These are phyloP conservation scores for Boechera retrofracta DNA, from an alignment of 345 rosid genomes.

Conservation along the genomic window DNA sequence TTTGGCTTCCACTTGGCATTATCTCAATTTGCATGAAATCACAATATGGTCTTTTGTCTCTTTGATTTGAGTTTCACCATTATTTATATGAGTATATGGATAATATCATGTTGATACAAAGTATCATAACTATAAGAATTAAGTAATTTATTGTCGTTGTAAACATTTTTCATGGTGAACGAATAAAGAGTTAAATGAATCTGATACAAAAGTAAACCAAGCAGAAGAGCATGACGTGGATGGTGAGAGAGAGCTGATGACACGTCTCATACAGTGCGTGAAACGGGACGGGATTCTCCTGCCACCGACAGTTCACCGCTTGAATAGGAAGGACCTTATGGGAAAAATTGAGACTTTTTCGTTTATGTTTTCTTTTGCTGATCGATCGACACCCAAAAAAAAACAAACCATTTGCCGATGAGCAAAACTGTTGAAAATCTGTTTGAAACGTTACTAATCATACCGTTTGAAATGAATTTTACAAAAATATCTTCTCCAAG, in stretches of 20 bases:
- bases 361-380: too few relatives aligned
- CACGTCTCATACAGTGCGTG: constrained; percentile 35
- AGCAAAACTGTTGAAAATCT: too few relatives aligned
- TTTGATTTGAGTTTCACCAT: constrained; percentile 3
- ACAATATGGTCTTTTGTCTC: constrained; percentile 2
- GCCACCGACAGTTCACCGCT: constrained; percentile 25
- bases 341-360: neutral
- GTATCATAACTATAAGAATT: neutral
- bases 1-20: constrained; percentile 39
- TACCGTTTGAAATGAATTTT: too few relatives aligned
- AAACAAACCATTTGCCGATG: too few relatives aligned
- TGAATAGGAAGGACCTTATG: neutral
- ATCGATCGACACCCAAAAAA: too few relatives aligned
- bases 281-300: neutral
- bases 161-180: constrained; percentile 1
- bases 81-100: neutral
- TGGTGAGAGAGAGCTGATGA: neutral
- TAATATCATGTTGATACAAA: neutral
- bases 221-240: constrained; percentile 23
- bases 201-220: constrained; percentile 9
- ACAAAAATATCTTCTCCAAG: too few relatives aligned
- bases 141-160: neutral
- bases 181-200: neutral
- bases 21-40: constrained; percentile 27
- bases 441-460: too few relatives aligned